Evolutionary conservation across 75 land plant species (phyloP), one percentile per base, ranked within the genome.

Genomic region (Gnetum montanum): DNA sequence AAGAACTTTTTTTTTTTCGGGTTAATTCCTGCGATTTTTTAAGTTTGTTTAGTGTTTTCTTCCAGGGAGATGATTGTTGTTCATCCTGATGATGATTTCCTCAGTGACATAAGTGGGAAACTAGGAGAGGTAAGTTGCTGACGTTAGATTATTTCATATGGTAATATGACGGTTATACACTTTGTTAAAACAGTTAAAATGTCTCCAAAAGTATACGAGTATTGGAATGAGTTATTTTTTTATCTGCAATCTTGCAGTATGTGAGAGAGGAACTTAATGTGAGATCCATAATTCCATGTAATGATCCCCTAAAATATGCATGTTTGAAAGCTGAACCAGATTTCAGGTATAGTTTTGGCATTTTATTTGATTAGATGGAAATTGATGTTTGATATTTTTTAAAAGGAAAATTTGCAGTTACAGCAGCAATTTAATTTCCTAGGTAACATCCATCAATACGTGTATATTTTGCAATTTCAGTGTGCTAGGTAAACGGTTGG

Each of bases 31-130:
- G 8, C 28, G 19, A 54, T 50, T 31, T 15, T 3, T 12, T 29
- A 52, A 22, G 19, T 60, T 53, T 31, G 43, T 41, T 15, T 41
- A n/a, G n/a, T n/a, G n/a, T n/a, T 20, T 2, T 16, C 27, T 34
- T 22, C 4, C 72, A 92, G 96, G 81, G 88, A 83, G 61, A 95
- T 95, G 99, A 69, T 90, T 24, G 80, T 95, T 3, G 99, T 90
- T 33, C 99, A 95, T 83, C 83, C 99, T 4, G 99, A 95, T 67
- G 28, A 15, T 0, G 83, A 70, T 1, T 95, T 95, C 46, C 83
- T 95, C 8, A 77, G 86, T 46, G 99, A 95, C 44, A 90, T 95
- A 34, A 70, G 88, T 20, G 88, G 81, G 33, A 81, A 86, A 41
- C 66, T 95, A 13, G 62, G 65, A 68, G 97, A 86, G 85, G 97